Evolutionary conservation across 129 eudicot genomes (phyloP), one percentile per base, ranked within the genome.

Genomic region (Silybum marianum): DNA sequence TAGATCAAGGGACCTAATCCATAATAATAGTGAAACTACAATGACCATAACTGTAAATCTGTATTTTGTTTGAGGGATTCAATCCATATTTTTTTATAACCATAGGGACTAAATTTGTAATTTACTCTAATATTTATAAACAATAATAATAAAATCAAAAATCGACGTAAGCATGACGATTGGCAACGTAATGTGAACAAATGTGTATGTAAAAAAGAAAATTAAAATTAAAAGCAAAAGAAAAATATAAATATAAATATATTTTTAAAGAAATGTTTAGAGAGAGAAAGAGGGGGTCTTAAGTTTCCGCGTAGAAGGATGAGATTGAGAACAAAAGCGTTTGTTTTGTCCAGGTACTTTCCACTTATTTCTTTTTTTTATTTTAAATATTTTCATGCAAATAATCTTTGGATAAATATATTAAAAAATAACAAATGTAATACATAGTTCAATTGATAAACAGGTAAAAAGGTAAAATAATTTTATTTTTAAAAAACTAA

Each of bases 231-330:
- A 66, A 19, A 7, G 14, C 22, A 14, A 40, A 58, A 21, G 0
- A 6, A 30, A 1, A 42, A 10, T 42, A 42, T 9, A 26, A 28
- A 28, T 28, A 39, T 7, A 14, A 14, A 51, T 14, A 16, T 18
- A 18, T 18, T 58, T 18, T 58, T 3, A 21, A 42, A 79, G 6
- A 54, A 42, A 81, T 73, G 4, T 25, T 82, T 32, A 66, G 80
- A 81, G 74, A 80, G 74, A 74, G 74, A 81, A 25, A 74, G 67
- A 14, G 24, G 26, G 25, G 65, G 81, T 48, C 62, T 75, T 75
- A 40, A 76, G 85, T 86, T 84, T 72, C 85, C 90, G 90, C 90
- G 90, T 87, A 83, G 79, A 87, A 77, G 71, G 87, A 83, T 84
- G 65, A 80, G 80, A 36, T 46, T 36, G 67, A 77, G 7, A 72